Evolutionary conservation across 495 filamentous ascomycete genomes (phyloP).

Genomic region (Talaromyces stipitatus): DNA sequence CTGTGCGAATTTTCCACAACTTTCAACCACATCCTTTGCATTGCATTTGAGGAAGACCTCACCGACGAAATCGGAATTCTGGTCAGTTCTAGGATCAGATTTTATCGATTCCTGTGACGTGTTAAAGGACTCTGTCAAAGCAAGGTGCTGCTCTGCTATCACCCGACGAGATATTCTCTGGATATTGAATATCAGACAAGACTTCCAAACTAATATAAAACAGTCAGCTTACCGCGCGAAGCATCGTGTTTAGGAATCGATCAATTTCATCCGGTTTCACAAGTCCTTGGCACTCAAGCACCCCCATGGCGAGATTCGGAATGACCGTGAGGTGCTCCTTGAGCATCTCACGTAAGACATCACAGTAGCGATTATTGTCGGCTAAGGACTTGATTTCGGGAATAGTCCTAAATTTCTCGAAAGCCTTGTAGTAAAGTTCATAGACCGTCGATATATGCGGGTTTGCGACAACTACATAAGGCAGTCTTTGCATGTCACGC

Average conservation of each 20-base stretch:
- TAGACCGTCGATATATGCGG: conserved; percentile 89
- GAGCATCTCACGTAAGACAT: conserved; percentile 67
- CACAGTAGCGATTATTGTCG: conserved; percentile 87
- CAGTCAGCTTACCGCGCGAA: conserved; percentile 65
- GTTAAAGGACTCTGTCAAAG: conserved; percentile 93
- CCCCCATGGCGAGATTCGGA: conserved; percentile 86
- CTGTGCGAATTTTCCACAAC: conserved; percentile 65
- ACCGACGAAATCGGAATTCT: conserved; percentile 81
- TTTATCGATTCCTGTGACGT: conserved; percentile 86
- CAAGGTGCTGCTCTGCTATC: conserved; percentile 95
- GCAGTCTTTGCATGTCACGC: conserved; percentile 93
- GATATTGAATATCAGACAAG: neutral
- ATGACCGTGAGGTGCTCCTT: conserved; percentile 89
- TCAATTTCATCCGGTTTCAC: conserved; percentile 76
- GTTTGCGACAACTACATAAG: conserved; percentile 95
- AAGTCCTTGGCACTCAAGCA: conserved; percentile 75
- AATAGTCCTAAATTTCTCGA: conserved; percentile 79
- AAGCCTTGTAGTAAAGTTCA: conserved; percentile 92
- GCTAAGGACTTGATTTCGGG: conserved; percentile 77
- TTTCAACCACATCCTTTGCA: conserved; percentile 79
- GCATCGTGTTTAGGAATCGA: conserved; percentile 87
- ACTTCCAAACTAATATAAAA: neutral
- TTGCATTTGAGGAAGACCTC: conserved; percentile 94
- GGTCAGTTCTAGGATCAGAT: conserved; percentile 53
- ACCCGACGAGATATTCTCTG: conserved; percentile 91